Evolutionary conservation across 2,329 filamentous ascomycete genomes (phyloP), one percentile per base, ranked within the genome.

Genomic region (Gaeumannomyces sp.): DNA sequence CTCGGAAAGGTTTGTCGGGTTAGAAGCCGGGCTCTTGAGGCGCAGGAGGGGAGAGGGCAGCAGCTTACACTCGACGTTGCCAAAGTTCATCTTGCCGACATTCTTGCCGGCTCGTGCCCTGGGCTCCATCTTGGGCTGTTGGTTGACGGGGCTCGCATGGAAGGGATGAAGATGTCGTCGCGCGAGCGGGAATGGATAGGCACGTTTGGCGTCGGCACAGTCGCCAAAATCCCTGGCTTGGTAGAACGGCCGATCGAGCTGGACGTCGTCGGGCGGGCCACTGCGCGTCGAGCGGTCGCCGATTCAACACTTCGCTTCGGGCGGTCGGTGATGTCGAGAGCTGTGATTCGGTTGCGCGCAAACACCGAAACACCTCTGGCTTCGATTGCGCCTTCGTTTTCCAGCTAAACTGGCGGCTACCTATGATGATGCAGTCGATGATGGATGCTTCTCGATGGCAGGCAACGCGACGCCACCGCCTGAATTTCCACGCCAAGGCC

Each of bases 61-160:
- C n/a, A 58, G 77, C 86, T 68, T 80, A 91, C 91, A 80, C 76
- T 93, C 91, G 73, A 84, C 85, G 65, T 85, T 81, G 67, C 81
- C 83, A 76, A 95, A 94, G 76, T 92, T 93, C 83, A 93, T 90
- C 76, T 92, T 90, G 68, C 89, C 89, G 76, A 92, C 89, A 80
- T 93, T 91, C 73, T 91, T 89, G 73, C 89, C 89, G 72, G 89
- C 87, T 72, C 90, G 85, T 66, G 90, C 90, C 73, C 90, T 84
- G 68, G 89, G 90, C 79, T 93, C 90, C 81, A 92, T 91, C 75
- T 79, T 85, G 69, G 67, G 27, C 45, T 53, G 11, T 53, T 25
- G 19, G 45, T 53, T n/a, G 45, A 11, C 25, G 31, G 31, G 22
- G 45, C 45, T 53, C 45, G 19, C 45, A 25, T 53, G n/a, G 45